Conservation (phyloP, 2,329 filamentous ascomycete genomes). For the Cladosporium colombiae region DNA sequence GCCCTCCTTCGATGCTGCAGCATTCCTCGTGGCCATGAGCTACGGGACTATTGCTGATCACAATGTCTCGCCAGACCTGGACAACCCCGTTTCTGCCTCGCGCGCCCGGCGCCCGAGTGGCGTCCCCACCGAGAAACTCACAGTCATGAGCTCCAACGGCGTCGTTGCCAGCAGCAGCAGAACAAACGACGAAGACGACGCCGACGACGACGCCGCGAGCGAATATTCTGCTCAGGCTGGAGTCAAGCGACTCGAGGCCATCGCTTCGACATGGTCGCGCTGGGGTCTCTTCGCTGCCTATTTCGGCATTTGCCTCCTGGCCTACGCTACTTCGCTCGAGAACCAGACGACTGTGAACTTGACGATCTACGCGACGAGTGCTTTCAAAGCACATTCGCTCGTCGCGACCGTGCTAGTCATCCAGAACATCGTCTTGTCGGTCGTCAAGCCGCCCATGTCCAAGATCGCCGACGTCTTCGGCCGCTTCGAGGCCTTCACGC, state of each 20-base stretch:
- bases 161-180: conserved; percentile 14
- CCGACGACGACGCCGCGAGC: conserved; percentile 18
- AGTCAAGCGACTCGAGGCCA: conserved; percentile 51
- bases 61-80: conserved; percentile 18
- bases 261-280: conserved; percentile 52
- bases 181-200: conserved; percentile 1
- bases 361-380: conserved; percentile 65
- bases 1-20: conserved; percentile 12
- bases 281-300: conserved; percentile 51
- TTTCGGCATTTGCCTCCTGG: conserved; percentile 48
- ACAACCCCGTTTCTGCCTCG: conserved; percentile 3
- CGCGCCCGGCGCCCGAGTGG: conserved; percentile 16
- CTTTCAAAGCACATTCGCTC: conserved; percentile 64
- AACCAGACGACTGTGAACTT: conserved; percentile 63
- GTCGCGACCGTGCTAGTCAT: conserved; percentile 66
- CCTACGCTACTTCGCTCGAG: conserved; percentile 67
- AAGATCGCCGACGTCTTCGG: conserved; percentile 65
- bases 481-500: conserved; percentile 59
- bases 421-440: conserved; percentile 62
- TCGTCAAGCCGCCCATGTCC: conserved; percentile 62
- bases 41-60: conserved; percentile 20
- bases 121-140: conserved; percentile 20
- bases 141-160: conserved; percentile 14
- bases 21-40: conserved; percentile 20
- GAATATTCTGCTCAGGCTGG: conserved; percentile 44